Base-by-base conservation (phyloP, 768 basidiomycete genomes). In the Boletus reticulatus region DNA sequence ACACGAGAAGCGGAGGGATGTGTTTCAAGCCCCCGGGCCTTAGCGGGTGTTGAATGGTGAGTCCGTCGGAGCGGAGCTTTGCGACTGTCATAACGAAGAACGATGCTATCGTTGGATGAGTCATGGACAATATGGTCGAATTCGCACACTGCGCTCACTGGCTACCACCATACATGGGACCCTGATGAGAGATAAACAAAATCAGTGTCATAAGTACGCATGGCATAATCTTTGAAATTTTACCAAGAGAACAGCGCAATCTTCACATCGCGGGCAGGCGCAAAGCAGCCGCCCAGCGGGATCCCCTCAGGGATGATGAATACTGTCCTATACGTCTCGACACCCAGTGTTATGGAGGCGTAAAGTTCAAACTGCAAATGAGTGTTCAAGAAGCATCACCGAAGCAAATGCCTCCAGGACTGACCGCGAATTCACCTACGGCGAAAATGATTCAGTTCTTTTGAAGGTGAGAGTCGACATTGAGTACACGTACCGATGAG, bases 101-200 rank as follows among this genome's bases (percentile, higher is more conserved):
- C 4, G 54, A 43, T 12, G 54, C 54, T 50, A 20, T 44, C 10
- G 16, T 4, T 32, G 32, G 32, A 12, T 32, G 32, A 32, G 32
- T 12, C 1, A 8, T 32, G 32, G 32, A 38, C 19, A 4, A 29
- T 19, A 12, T 42, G n/a, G 6, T n/a, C 8, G 24, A 44, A 44
- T n/a, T 31, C 16, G 27, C 29, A n/a, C 22, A 20, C 4, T 5
- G 20, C 4, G 9, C 53, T 55, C 38, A 55, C 54, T 55, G 17
- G 54, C 54, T 43, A 55, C 43, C 19, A 44, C 42, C 48, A 55
- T 50, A 34, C 48, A 55, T 6, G 54, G 54, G 2, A 55, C 16
- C 54, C 54, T 51, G 34, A 29, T 6, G n/a, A 12, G 49, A 43
- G 13, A 17, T 2, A 32, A 12, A 38, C 44, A 32, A 32, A 4